Percentiles rank a stretch among this genome's conserved stretches.
These are phyloP conservation scores for Ammopiptanthus mongolicus DNA, from an alignment of 306 rosid species.

Conservation along the genomic window DNA sequence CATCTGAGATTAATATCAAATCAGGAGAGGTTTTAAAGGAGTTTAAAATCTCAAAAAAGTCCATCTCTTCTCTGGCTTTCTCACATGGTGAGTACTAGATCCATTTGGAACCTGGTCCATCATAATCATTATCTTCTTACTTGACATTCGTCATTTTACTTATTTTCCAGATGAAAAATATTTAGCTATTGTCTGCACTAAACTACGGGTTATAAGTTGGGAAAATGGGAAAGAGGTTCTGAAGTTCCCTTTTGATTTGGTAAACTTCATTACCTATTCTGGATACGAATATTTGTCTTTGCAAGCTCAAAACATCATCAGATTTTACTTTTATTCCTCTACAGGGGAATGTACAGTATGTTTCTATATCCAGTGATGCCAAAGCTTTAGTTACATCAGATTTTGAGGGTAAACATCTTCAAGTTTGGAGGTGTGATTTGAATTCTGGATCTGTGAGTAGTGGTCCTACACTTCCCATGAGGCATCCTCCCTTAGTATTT, in stretches of 20 bases:
- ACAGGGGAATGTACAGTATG: constrained; percentile 29
- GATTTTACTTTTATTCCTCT: constrained; percentile 13
- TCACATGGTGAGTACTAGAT: constrained; percentile 41
- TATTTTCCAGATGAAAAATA: constrained; percentile 42
- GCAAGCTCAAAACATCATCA: constrained; percentile 8
- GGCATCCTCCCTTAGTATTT: constrained; percentile 39
- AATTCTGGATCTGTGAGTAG: constrained; percentile 30
- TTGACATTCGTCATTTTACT: constrained; percentile 14
- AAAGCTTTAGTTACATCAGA: constrained; percentile 44
- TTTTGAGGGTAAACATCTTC: constrained; percentile 38
- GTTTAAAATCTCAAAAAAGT: constrained; percentile 44
- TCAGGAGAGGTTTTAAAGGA: constrained; percentile 37
- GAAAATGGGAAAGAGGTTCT: constrained; percentile 39
- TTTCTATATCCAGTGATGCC: constrained; percentile 44
- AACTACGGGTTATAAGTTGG: constrained; percentile 40
- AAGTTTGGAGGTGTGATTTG: constrained; percentile 54
- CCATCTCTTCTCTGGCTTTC: constrained; percentile 42
- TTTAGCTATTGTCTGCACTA: constrained; percentile 40
- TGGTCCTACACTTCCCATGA: constrained; percentile 45
- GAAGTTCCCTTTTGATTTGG: constrained; percentile 39
- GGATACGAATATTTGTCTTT: constrained; percentile 12
- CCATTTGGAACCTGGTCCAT: constrained; percentile 7
- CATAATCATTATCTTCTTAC: background rate
- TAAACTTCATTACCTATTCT: constrained; percentile 18
- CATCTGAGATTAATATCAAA: constrained; percentile 32